A percentile compares a stretch with the other conserved stretches of the same genome.
Conservation (phyloP, 805 yeast genomes). For the Pichia thaimueangensis region DNA sequence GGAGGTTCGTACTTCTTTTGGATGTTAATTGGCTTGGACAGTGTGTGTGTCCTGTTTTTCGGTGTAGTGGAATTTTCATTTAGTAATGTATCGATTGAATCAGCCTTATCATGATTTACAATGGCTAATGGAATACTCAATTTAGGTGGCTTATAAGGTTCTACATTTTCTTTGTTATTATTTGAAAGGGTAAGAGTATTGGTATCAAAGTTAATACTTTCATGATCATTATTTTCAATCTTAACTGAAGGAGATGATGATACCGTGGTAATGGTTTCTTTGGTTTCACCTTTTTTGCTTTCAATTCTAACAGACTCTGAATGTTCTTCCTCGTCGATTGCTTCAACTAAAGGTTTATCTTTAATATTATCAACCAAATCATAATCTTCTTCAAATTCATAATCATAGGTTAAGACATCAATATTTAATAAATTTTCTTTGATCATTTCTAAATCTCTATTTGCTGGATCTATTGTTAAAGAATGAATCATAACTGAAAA, state of each 20-base stretch:
- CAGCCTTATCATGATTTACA: neutral
- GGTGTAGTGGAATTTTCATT: neutral
- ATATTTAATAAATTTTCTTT: slow-evolving; percentile 53
- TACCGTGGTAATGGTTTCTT: too few relatives aligned
- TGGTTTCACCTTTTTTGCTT: neutral
- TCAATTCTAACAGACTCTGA: neutral
- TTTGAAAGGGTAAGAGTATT: too few relatives aligned
- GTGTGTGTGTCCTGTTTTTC: neutral
- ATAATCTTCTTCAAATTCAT: slow-evolving; percentile 44
- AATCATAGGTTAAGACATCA: slow-evolving; percentile 76
- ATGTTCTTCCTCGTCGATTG: neutral
- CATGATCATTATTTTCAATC: neutral
- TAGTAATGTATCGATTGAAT: slow-evolving; percentile 3
- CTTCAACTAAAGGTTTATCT: slow-evolving; percentile 1
- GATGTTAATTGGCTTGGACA: slow-evolving; percentile 2
- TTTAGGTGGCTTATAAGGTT: too few relatives aligned
- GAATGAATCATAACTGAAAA: slow-evolving; percentile 76
- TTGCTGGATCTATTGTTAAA: slow-evolving; percentile 79
- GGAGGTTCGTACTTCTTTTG: slow-evolving; percentile 15
- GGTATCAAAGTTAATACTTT: too few relatives aligned
- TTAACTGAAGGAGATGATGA: too few relatives aligned
- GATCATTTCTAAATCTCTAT: slow-evolving; percentile 62
- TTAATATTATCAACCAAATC: slow-evolving; percentile 12
- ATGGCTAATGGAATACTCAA: too few relatives aligned
- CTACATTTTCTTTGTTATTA: too few relatives aligned